phyloP scores from a whole-genome alignment of 352 stramenopile genomes.

The Phytophthora kernoviae region DNA sequence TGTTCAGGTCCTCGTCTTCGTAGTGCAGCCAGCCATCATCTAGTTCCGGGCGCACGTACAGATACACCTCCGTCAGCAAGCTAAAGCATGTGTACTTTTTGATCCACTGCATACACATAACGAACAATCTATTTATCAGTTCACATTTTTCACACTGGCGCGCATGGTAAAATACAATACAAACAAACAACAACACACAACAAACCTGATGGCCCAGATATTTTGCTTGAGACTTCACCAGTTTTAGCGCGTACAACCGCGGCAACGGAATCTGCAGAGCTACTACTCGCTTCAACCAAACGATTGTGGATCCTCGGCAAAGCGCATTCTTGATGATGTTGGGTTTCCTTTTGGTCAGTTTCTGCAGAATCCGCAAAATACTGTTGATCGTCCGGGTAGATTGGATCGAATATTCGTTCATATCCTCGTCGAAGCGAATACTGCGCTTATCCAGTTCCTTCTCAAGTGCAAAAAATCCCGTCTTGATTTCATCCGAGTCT shows the following conservation, averaged over 20 bases:
- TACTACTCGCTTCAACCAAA: constrained; percentile 85
- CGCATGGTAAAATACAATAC: background rate
- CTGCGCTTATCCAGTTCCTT: constrained; percentile 63
- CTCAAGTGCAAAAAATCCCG: constrained; percentile 65
- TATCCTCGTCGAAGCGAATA: constrained; percentile 67
- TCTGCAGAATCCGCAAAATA: constrained; percentile 80
- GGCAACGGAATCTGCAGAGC: constrained; percentile 67
- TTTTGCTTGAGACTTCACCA: constrained; percentile 86
- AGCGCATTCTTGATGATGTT: constrained; percentile 86
- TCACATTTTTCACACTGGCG: background rate
- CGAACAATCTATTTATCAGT: constrained; percentile 6
- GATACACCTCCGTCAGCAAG: constrained; percentile 77
- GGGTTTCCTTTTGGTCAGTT: constrained; percentile 84
- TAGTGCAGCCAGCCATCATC: constrained; percentile 84
- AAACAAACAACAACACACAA: constrained; percentile 10
- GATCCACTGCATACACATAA: constrained; percentile 59
- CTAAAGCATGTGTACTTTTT: constrained; percentile 86
- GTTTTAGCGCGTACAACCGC: constrained; percentile 78
- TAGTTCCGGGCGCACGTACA: constrained; percentile 76
- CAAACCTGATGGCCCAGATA: constrained; percentile 79
- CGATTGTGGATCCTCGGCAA: constrained; percentile 74
- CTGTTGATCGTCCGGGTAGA: constrained; percentile 75
- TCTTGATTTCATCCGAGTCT: constrained; percentile 52
- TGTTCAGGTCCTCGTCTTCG: constrained; percentile 82
- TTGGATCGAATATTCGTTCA: constrained; percentile 73